Conservation (phyloP, 164 flowering plant genomes). For the Umbellularia californica region DNA sequence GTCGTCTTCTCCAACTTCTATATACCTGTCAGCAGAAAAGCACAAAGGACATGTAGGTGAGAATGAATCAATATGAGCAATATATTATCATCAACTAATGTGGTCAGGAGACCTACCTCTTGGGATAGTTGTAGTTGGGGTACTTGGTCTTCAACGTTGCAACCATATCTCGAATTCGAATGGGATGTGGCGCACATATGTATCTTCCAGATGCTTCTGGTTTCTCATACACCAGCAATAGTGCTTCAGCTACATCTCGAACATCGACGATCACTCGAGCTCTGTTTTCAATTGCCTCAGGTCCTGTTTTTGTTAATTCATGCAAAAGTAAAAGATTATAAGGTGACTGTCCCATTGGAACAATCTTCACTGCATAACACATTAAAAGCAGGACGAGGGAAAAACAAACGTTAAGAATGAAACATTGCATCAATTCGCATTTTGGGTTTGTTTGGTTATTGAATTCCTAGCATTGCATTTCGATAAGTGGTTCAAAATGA, state of each 20-base stretch:
- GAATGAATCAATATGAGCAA: too few relatives aligned
- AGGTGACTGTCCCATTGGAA: too few relatives aligned
- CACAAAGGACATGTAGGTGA: too few relatives aligned
- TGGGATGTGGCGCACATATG: constrained; percentile 9
- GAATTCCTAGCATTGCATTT: too few relatives aligned
- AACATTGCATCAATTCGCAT: too few relatives aligned
- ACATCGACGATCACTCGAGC: constrained; percentile 7
- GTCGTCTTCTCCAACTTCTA: too few relatives aligned
- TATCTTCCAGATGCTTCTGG: constrained; percentile 22
- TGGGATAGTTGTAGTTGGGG: constrained; percentile 17
- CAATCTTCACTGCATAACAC: too few relatives aligned
- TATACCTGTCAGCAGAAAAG: too few relatives aligned
- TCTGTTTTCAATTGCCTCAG: constrained; percentile 7
- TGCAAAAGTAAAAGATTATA: neutral
- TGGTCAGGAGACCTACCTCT: constrained; percentile 7
- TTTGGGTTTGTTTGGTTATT: too few relatives aligned
- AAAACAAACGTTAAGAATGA: too few relatives aligned
- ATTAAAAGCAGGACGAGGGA: too few relatives aligned
- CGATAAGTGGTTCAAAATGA: too few relatives aligned
- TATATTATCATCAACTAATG: neutral
- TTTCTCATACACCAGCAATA: constrained; percentile 15
- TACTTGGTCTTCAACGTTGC: constrained; percentile 15
- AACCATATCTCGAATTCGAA: constrained; percentile 6
- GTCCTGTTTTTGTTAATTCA: constrained; percentile 1
- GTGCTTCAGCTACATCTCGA: constrained; percentile 14